Conservation (phyloP, 1,139 yeast genomes). For the Taphrina communis region DNA sequence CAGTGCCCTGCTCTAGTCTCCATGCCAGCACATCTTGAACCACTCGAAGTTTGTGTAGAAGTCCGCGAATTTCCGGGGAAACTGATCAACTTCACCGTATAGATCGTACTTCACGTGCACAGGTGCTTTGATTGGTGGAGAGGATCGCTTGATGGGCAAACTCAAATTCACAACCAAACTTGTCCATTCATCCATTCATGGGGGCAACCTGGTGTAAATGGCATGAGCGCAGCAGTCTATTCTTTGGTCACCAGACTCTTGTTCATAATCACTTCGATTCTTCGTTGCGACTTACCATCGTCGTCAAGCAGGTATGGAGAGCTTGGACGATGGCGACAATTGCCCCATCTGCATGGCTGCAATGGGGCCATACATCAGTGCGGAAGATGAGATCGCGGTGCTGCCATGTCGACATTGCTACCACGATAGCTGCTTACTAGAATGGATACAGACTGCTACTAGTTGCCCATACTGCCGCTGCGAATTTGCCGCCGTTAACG, state of each 20-base stretch:
- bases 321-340: slow-evolving; percentile 7
- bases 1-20: too few relatives aligned
- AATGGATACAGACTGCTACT: slow-evolving; percentile 31
- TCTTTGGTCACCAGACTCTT: too few relatives aligned
- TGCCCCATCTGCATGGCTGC: slow-evolving; percentile 31
- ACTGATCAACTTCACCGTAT: not conserved
- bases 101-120: not conserved
- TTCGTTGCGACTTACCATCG: too few relatives aligned
- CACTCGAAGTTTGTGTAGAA: too few relatives aligned
- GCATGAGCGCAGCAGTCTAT: too few relatives aligned
- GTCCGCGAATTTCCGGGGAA: too few relatives aligned
- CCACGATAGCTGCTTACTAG: slow-evolving; percentile 25
- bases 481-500: slow-evolving; percentile 16
- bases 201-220: too few relatives aligned
- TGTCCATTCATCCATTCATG: not conserved
- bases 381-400: slow-evolving; percentile 24
- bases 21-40: too few relatives aligned
- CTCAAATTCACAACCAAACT: not conserved
- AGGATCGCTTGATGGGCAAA: not conserved
- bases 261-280: too few relatives aligned
- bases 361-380: slow-evolving; percentile 11
- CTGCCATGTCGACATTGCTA: slow-evolving; percentile 32
- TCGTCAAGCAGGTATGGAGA: not conserved
- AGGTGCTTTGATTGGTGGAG: not conserved
- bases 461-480: slow-evolving; percentile 39